Evolutionary conservation across 495 filamentous ascomycete species (phyloP).

Genomic region (Amniculicola lignicola): DNA sequence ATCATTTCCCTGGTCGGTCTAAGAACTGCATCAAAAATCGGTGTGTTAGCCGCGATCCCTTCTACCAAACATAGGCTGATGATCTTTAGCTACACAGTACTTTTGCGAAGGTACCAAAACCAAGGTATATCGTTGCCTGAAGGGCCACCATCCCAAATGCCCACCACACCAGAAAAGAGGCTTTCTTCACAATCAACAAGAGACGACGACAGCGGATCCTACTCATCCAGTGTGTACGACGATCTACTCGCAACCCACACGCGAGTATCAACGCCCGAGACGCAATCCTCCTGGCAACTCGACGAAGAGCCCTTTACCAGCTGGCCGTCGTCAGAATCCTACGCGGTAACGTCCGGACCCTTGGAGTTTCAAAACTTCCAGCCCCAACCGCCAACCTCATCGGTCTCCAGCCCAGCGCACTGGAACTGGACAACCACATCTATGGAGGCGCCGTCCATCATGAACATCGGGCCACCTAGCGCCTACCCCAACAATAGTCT

Average conservation of each 20-base stretch:
- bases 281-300: slow-evolving; percentile 12
- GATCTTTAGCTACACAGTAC: slow-evolving; percentile 16
- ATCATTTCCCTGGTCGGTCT: slow-evolving; percentile 41
- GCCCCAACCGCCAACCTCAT: neutral
- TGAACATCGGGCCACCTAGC: neutral
- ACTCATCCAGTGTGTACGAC: slow-evolving; percentile 5
- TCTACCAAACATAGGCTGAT: neutral
- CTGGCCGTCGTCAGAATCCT: slow-evolving; percentile 15
- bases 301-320: slow-evolving; percentile 8
- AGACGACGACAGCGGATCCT: slow-evolving; percentile 17
- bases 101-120: slow-evolving; percentile 27
- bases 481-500: slow-evolving; percentile 2
- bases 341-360: neutral
- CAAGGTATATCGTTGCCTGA: slow-evolving; percentile 23
- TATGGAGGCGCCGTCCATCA: slow-evolving; percentile 2
- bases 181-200: slow-evolving; percentile 2
- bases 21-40: slow-evolving; percentile 36
- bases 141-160: neutral
- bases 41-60: neutral
- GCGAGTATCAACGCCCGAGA: slow-evolving; percentile 24
- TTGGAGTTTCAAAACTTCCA: slow-evolving; percentile 1
- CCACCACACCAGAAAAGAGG: neutral
- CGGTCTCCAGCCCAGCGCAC: neutral
- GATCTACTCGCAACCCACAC: slow-evolving; percentile 7
- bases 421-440: slow-evolving; percentile 22